Evolutionary conservation across 306 rosid species (phyloP).

Genomic region (Carpinus fangiana): DNA sequence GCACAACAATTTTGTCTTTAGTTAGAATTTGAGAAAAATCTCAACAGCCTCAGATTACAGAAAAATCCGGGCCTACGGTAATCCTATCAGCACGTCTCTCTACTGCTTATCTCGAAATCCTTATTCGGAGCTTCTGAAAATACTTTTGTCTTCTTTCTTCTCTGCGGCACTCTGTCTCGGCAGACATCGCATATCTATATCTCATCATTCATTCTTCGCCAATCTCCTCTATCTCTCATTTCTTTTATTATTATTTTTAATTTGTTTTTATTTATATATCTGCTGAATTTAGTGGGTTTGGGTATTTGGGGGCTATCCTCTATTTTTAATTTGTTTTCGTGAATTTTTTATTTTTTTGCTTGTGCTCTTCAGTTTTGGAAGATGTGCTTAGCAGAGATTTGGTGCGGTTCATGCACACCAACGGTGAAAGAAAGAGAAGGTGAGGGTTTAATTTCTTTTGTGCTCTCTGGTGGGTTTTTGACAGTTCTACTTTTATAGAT

Average conservation of each 20-base stretch:
- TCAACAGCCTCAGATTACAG: not conserved
- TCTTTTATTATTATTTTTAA: not conserved
- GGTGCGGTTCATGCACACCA: too few relatives aligned
- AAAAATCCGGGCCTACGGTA: constrained; percentile 33
- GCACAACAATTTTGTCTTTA: too few relatives aligned
- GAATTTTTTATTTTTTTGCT: too few relatives aligned
- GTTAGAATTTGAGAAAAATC: too few relatives aligned
- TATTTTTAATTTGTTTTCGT: not conserved
- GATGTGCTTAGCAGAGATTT: too few relatives aligned
- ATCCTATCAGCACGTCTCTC: constrained; percentile 33
- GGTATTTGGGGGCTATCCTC: constrained; percentile 9
- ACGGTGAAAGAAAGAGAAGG: too few relatives aligned
- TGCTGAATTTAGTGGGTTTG: not conserved
- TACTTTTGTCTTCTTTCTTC: constrained; percentile 23
- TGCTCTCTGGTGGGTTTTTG: too few relatives aligned
- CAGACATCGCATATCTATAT: constrained; percentile 34
- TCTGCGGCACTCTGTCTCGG: not conserved
- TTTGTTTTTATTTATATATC: not conserved
- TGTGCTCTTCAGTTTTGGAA: too few relatives aligned
- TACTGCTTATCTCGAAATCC: constrained; percentile 60
- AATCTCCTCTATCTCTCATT: not conserved
- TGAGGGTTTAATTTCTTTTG: too few relatives aligned
- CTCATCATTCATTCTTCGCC: constrained; percentile 25
- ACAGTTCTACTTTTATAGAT: too few relatives aligned
- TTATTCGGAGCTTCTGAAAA: constrained; percentile 45